Evolutionary conservation across 345 rosid species (phyloP).

Genomic region (Murraya paniculata): DNA sequence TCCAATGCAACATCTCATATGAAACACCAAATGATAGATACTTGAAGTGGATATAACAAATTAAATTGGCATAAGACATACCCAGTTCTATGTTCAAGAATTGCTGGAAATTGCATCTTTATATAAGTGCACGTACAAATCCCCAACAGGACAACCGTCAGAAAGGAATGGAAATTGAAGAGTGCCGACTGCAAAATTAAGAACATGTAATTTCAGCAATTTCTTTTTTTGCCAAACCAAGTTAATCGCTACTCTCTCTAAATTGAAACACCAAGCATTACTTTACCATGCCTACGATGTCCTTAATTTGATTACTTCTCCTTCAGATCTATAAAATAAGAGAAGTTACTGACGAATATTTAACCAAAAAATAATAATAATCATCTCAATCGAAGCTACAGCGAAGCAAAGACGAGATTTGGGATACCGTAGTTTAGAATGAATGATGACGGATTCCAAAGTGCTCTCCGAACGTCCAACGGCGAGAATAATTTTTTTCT

Average conservation of each 20-base stretch:
- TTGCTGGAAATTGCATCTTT: constrained; percentile 95
- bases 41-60: neutral
- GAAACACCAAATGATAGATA: no score
- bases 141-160: constrained; percentile 79
- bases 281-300: constrained; percentile 19
- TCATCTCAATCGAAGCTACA: neutral
- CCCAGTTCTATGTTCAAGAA: constrained; percentile 91
- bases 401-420: neutral
- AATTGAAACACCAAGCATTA: neutral
- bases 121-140: constrained; percentile 85
- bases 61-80: constrained; percentile 12
- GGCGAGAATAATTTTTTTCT: neutral
- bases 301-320: neutral
- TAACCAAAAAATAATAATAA: neutral
- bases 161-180: constrained; percentile 89
- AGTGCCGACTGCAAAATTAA: constrained; percentile 70
- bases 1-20: neutral
- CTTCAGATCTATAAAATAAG: neutral
- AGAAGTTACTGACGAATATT: neutral
- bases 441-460: neutral
- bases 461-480: neutral
- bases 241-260: neutral
- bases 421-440: neutral
- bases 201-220: neutral
- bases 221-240: neutral